Evolutionary conservation across 2,329 filamentous ascomycete genomes (phyloP), one percentile per base, ranked within the genome.

Genomic region (Paecilomyces fulvus): DNA sequence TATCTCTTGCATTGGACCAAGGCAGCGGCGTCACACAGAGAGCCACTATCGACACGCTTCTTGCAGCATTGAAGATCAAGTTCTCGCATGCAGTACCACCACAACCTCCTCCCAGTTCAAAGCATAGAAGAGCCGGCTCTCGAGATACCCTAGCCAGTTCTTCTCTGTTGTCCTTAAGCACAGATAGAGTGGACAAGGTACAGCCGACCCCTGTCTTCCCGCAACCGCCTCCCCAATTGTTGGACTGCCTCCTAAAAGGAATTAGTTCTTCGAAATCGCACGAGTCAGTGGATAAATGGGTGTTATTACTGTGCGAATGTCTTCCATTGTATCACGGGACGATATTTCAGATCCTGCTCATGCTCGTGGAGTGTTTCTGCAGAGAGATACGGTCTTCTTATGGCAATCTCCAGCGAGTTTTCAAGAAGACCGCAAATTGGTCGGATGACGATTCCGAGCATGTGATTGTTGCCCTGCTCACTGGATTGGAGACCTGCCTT

Each of bases 281-380:
- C 4, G 79, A 85, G 8, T 86, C 95, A 5, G 77, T 99, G 33
- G 92, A 97, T 64, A 92, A 89, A 68, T 99, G 95, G 95, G 85
- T 96, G 9, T 80, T 83, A 30, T 92, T 99, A 63, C 79, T 99
- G 7, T 83, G 85, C 3, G 88, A 92, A 67, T 89, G 90, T 49
- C 76, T 99, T 30, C 90, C 92, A 0, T 79, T 95, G 12, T 96
- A 95, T 70, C 82, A 88, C 0, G 86, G 89, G 49, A 84, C 87
- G 4, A 90, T 96, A 50, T 96, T 96, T 69, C 89, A 96, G 67
- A 88, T 94, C 53, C 76, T 99, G 31, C 86, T 99, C 54, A 94
- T 91, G 10, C 78, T 99, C 2, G 92, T 96, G 1, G 92, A 94
- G 70, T 95, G 90, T 30, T 80, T 99, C 49, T 96, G 92, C 69